Evolutionary conservation across 192 early-diverging fungal genomes (phyloP).

Genomic region (Pecoramyces ruminantium): DNA sequence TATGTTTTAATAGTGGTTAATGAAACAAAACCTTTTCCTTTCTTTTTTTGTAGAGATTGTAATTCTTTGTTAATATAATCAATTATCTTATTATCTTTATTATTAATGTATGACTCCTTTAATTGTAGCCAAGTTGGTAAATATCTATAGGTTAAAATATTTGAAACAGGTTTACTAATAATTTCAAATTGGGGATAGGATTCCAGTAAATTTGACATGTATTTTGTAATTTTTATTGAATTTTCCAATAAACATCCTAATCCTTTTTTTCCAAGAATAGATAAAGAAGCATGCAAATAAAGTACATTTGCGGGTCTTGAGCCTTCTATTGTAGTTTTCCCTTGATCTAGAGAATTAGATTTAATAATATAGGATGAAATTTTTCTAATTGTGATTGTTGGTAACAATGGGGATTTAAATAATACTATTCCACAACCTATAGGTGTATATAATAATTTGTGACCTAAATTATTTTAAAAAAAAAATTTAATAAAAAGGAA

Average conservation of each 20-base stretch:
- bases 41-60: neutral
- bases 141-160: conserved; percentile 30
- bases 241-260: conserved; percentile 13
- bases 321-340: conserved; percentile 34
- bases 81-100: neutral
- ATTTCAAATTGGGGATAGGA: conserved; percentile 22
- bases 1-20: conserved; percentile 12
- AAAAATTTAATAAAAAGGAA: too few species aligned
- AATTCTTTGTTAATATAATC: neutral
- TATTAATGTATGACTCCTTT: neutral
- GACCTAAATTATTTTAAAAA: conserved; percentile 1
- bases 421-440: conserved; percentile 33
- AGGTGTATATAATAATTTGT: conserved; percentile 42
- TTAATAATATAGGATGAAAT: conserved; percentile 36
- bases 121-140: conserved; percentile 13
- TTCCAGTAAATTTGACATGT: conserved; percentile 17
- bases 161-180: conserved; percentile 24
- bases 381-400: conserved; percentile 21
- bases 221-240: conserved; percentile 19
- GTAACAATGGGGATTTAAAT: conserved; percentile 4
- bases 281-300: conserved; percentile 28
- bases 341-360: conserved; percentile 23
- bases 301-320: conserved; percentile 27
- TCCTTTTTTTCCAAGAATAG: conserved; percentile 20
- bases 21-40: conserved; percentile 20